These are phyloP conservation scores for Plasmodium vinckei DNA, from an alignment of 169 alveolate genomes.

Conservation along the genomic window DNA sequence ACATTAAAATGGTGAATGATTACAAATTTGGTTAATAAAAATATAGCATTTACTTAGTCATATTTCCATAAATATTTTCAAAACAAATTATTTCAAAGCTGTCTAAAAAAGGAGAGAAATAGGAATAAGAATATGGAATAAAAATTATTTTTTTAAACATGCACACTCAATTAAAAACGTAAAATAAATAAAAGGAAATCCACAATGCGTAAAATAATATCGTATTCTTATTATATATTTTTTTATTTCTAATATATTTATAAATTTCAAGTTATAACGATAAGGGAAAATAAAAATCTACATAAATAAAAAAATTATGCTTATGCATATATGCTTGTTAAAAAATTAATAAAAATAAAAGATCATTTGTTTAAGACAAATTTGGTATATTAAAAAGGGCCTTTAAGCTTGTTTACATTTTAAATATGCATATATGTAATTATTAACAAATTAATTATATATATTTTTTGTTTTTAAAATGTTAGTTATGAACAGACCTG, in stretches of 20 bases:
- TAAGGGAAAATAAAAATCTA: background rate
- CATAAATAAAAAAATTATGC: too few relatives aligned
- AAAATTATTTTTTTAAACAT: background rate
- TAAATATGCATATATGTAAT: too few relatives aligned
- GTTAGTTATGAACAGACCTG: too few relatives aligned
- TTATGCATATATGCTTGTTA: too few relatives aligned
- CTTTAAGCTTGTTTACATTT: too few relatives aligned
- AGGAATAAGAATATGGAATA: background rate
- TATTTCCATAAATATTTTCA: background rate
- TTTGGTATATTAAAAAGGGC: too few relatives aligned
- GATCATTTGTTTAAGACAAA: too few relatives aligned
- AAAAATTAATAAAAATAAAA: too few relatives aligned
- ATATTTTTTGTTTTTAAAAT: too few relatives aligned
- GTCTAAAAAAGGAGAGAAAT: constrained; percentile 3
- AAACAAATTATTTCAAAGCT: background rate
- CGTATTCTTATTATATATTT: background rate
- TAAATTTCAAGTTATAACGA: background rate
- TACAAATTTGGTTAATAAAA: constrained; percentile 2
- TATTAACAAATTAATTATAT: too few relatives aligned
- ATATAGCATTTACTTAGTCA: background rate
- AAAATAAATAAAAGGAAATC: background rate
- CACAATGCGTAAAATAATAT: background rate
- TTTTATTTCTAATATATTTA: background rate
- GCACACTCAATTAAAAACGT: constrained; percentile 5
- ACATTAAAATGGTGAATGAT: background rate